Percentiles rank a stretch among this genome's conserved stretches.
Conservation (phyloP, 2,329 filamentous ascomycete genomes). For the Aspergillus brasiliensis region DNA sequence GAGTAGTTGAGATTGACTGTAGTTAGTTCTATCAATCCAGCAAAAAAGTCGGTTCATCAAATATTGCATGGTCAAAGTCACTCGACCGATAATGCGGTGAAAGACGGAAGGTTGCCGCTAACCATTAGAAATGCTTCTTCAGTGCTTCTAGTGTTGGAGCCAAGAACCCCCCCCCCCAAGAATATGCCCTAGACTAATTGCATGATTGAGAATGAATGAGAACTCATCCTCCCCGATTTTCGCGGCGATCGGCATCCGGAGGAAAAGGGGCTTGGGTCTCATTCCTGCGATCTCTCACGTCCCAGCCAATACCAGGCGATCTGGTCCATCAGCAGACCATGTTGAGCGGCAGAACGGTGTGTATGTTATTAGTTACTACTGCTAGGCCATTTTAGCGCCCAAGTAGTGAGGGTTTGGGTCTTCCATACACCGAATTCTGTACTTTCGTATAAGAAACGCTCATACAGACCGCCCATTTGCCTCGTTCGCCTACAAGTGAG, state of each 20-base stretch:
- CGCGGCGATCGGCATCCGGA: constrained; percentile 8
- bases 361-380: not conserved
- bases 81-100: constrained; percentile 19
- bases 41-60: not conserved
- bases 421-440: not conserved
- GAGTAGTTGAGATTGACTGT: not conserved
- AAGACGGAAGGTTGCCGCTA: constrained; percentile 13
- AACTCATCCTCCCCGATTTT: not conserved
- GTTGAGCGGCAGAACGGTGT: not conserved
- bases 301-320: not conserved
- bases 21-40: not conserved
- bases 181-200: constrained; percentile 1
- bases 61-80: constrained; percentile 5
- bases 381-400: not conserved
- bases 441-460: not conserved
- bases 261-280: not conserved
- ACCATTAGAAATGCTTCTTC: constrained; percentile 31
- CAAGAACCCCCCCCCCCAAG: constrained; percentile 23
- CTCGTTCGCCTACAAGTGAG: not conserved
- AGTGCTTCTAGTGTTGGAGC: constrained; percentile 36
- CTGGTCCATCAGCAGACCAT: not conserved
- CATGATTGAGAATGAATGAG: constrained; percentile 4
- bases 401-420: not conserved
- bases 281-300: not conserved
- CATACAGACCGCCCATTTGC: constrained; percentile 9